Percentiles rank a stretch among this genome's conserved stretches.
Conservation (phyloP, 371 early-diverging fungal species). For the Syncephalis plumigaleata region DNA sequence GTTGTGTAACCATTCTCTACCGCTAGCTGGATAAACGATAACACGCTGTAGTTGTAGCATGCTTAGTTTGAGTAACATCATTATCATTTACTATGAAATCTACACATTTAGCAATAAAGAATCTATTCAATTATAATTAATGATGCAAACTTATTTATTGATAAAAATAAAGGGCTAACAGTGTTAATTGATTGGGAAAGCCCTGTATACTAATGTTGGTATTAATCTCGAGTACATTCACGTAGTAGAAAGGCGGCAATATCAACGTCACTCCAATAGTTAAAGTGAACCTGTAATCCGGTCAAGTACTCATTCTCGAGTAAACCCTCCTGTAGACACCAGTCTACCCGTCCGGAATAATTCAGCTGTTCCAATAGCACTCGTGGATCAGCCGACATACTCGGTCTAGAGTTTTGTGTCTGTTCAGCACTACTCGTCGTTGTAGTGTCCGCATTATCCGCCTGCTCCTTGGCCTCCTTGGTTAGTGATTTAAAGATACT, state of each 20-base stretch:
- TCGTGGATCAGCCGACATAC: constrained; percentile 8
- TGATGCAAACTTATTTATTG: too few species aligned
- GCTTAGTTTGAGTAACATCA: too few species aligned
- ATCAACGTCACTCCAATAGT: constrained; percentile 64
- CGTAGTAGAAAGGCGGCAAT: constrained; percentile 32
- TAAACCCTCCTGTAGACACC: constrained; percentile 56
- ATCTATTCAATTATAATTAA: too few species aligned
- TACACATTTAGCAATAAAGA: too few species aligned
- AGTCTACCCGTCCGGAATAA: constrained; percentile 54
- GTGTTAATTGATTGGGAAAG: too few species aligned
- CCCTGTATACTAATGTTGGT: too few species aligned
- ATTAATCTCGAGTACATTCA: neutral
- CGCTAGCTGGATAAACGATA: too few species aligned
- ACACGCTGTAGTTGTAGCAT: too few species aligned
- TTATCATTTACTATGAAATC: too few species aligned
- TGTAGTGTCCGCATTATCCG: constrained; percentile 6
- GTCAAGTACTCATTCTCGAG: constrained; percentile 62
- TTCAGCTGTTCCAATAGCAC: constrained; percentile 29
- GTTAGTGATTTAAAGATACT: constrained; percentile 10
- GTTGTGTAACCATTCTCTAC: too few species aligned
- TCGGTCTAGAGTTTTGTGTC: constrained; percentile 16
- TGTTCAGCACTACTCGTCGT: constrained; percentile 3
- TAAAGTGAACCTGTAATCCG: constrained; percentile 55
- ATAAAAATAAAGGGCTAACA: too few species aligned
- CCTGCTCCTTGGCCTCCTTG: constrained; percentile 9